Evolutionary conservation across 345 rosid genomes (phyloP).

Genomic region (Melaleuca alternifolia): DNA sequence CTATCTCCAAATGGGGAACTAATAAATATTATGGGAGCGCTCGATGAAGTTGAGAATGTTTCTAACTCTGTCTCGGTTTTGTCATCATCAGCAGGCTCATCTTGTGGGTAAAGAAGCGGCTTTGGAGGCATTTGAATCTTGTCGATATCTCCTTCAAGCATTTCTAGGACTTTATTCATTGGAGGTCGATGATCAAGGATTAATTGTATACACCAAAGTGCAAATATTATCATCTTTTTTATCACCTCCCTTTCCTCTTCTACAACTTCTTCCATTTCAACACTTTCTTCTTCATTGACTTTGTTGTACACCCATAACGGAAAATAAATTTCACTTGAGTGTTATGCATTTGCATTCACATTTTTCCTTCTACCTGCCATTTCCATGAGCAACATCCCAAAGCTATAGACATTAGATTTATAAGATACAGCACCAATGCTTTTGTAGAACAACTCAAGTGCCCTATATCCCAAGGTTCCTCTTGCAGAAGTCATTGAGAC

Average conservation of each 20-base stretch:
- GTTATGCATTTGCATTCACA: neutral
- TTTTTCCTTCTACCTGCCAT: neutral
- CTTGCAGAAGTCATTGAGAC: neutral
- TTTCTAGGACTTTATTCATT: neutral
- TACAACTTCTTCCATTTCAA: neutral
- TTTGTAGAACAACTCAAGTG: neutral
- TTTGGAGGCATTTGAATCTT: neutral
- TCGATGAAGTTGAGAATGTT: neutral
- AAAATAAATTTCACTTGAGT: neutral
- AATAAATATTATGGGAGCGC: accelerated
- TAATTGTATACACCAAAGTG: neutral
- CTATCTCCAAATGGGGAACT: neutral
- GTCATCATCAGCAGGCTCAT: neutral
- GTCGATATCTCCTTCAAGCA: neutral
- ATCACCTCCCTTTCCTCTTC: neutral
- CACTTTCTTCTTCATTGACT: neutral
- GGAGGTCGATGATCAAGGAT: neutral
- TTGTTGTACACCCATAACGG: neutral
- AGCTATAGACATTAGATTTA: neutral
- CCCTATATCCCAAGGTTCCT: neutral
- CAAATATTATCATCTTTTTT: neutral
- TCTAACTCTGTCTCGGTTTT: neutral
- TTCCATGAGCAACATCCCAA: neutral
- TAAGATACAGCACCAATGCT: neutral
- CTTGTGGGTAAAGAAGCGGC: neutral